phyloP scores from a whole-genome alignment of 805 yeast species.

The Maudiozyma serrabonitensis region DNA sequence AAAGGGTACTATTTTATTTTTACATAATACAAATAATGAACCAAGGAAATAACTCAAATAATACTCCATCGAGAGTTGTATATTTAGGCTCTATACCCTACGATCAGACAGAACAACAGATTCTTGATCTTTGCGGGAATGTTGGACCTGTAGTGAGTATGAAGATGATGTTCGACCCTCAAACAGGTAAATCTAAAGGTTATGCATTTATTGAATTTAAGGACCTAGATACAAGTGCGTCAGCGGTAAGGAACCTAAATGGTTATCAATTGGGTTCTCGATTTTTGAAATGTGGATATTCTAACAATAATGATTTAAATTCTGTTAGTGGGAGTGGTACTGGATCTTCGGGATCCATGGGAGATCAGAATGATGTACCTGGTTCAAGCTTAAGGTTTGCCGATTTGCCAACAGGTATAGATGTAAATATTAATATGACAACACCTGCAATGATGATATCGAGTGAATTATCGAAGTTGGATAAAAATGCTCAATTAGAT shows the following conservation, averaged over 20 bases:
- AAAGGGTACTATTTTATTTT: too few relatives aligned
- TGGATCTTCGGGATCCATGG: not conserved
- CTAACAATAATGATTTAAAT: slow-evolving; percentile 39
- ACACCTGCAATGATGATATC: slow-evolving; percentile 32
- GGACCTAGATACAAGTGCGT: slow-evolving; percentile 77
- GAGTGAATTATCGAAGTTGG: slow-evolving; percentile 21
- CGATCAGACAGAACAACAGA: slow-evolving; percentile 90
- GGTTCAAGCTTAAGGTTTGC: slow-evolving; percentile 28
- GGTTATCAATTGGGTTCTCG: slow-evolving; percentile 68
- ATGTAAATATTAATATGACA: slow-evolving; percentile 31
- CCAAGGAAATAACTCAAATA: not conserved
- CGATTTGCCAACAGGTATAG: slow-evolving; percentile 47
- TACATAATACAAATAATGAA: not conserved
- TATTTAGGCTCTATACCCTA: slow-evolving; percentile 85
- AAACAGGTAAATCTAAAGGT: slow-evolving; percentile 86
- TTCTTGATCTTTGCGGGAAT: slow-evolving; percentile 71
- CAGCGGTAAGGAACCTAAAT: slow-evolving; percentile 83
- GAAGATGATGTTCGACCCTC: slow-evolving; percentile 73
- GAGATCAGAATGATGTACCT: not conserved
- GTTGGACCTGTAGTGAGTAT: slow-evolving; percentile 80
- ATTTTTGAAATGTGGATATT: slow-evolving; percentile 62
- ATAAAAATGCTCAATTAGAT: slow-evolving; percentile 19
- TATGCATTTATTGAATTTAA: slow-evolving; percentile 78
- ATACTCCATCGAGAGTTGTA: slow-evolving; percentile 37
- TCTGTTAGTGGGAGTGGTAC: not conserved